Evolutionary conservation across 139 green algal genomes (phyloP), one percentile per base, ranked within the genome.

Genomic region (Chlorella sp.): DNA sequence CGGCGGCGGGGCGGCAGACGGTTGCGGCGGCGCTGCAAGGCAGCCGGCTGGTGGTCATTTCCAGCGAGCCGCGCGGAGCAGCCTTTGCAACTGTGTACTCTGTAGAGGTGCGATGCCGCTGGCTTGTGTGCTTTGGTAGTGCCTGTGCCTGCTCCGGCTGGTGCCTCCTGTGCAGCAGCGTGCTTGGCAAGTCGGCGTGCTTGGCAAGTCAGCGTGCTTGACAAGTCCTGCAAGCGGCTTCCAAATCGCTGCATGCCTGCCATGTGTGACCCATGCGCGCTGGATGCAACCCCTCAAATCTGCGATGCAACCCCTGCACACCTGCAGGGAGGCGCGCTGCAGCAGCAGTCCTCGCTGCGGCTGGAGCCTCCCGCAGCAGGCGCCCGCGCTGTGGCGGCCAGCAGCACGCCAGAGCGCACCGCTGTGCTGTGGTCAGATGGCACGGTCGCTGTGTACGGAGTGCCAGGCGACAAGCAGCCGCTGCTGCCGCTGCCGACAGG

Each of bases 371-470:
- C 63, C 28, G 21, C 44, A 23, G n/a, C 34, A 3, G 64, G 78
- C 63, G 34, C 34, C 18, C 57, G 65, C 21, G 63, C 76, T 1
- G 44, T 78, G 36, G 74, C 74, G 3, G 84, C 84, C 6, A 30
- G 56, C 30, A 30, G 47, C 70, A 72, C 76, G 4, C 26, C 71
- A 0, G 72, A 74, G 62, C 47, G 76, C 16, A 73, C 76, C 2
- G 85, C 78, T 7, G 74, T 88, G 16, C 51, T 88, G 4, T 88
- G 85, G 85, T 88, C 85, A 4, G 76, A 85, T 16, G 80, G 85
- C 32, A 81, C 74, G 3, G 23, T 88, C 1, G 71, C 80, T 6
- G 34, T 80, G 1, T 88, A 88, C 26, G 16, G 11, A 6, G 55
- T 64, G 44, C 82, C 71, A 5, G 72, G 57, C 0, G 81, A 82